Evolutionary conservation across 2,329 filamentous ascomycete species (phyloP), one percentile per base, ranked within the genome.

Genomic region (Colletotrichum orchidophilum): DNA sequence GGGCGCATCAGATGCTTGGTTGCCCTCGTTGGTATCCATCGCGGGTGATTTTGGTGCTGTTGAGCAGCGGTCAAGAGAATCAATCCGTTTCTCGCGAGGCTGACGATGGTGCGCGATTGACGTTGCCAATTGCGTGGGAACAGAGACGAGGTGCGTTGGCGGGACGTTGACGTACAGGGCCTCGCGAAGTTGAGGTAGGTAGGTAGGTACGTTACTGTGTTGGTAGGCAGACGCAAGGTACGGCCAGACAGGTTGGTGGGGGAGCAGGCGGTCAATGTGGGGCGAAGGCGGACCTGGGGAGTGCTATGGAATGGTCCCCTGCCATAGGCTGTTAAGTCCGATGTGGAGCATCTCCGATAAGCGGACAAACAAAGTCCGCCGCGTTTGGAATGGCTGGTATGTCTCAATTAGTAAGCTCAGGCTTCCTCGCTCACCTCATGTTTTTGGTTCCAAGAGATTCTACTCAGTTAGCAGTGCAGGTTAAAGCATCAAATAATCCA

Each of bases 1-100:
- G 26, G 87, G 87, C 71, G 86, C 87, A 75, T 89, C 88, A 59
- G 82, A 82, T 75, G 80, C 81, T 74, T 83, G 81, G 69, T 85
- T 63, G 27, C 73, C 65, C 33, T 74, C 81, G 78, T 83, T 83
- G 15, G 85, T 81, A 74, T 88, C 85, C 86, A 88, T 83, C n/a
- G 46, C 62, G 26, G 64, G 46, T 24, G 24, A 26, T 8, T 33
- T 49, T 11, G 35, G 21, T 35, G 33, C 12, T 42, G 26, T 13
- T 61, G 24, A n/a, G 33, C 6, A 11, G 33, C 12, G n/a, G 13
- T 21, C 6, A 27, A 26, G 11, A 21, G 26, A 50, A 29, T 12
- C 53, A 49, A 59, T 33, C 46, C n/a, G 21, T 31, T 35, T 62
- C 24, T 13, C 35, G 39, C 63, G 35, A 66, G 67, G 49, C 35